Conservation (phyloP, 2,329 filamentous ascomycete genomes). For the Cercospora canescens region DNA sequence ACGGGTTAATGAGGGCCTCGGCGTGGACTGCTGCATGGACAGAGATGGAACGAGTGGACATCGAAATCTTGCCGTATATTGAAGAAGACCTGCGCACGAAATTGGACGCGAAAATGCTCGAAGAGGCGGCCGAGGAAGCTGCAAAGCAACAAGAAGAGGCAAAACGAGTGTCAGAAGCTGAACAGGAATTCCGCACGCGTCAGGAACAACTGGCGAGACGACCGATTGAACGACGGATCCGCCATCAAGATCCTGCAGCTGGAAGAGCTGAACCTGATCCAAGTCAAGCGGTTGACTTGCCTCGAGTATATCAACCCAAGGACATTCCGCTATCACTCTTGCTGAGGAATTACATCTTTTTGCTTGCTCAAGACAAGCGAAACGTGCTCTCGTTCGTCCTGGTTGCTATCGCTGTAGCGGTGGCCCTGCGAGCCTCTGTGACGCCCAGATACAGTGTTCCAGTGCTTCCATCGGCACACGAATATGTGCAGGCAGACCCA, state of each 20-base stretch:
- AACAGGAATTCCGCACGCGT: conserved; percentile 22
- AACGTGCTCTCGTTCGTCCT: conserved; percentile 55
- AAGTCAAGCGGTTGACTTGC: conserved; percentile 22
- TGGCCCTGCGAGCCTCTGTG: conserved; percentile 18
- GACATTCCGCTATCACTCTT: conserved; percentile 55
- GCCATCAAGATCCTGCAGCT: background rate
- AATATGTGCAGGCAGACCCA: background rate
- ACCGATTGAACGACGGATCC: background rate
- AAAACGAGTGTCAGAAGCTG: conserved; percentile 26
- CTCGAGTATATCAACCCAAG: conserved; percentile 33
- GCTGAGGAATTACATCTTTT: conserved; percentile 54
- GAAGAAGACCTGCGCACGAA: conserved; percentile 59
- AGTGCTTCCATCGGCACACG: background rate
- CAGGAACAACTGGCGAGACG: conserved; percentile 1
- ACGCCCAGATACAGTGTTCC: background rate
- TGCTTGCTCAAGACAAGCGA: conserved; percentile 54
- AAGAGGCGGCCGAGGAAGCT: conserved; percentile 34
- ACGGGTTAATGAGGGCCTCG: conserved; percentile 86
- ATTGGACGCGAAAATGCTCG: conserved; percentile 52
- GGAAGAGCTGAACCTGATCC: background rate
- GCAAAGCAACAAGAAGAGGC: conserved; percentile 30
- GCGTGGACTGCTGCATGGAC: conserved; percentile 94
- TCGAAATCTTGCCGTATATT: conserved; percentile 79
- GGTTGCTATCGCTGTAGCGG: conserved; percentile 23
- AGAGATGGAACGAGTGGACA: conserved; percentile 98